These are phyloP conservation scores for Mycena maculata DNA, from an alignment of 768 basidiomycete species.

Conservation along the genomic window DNA sequence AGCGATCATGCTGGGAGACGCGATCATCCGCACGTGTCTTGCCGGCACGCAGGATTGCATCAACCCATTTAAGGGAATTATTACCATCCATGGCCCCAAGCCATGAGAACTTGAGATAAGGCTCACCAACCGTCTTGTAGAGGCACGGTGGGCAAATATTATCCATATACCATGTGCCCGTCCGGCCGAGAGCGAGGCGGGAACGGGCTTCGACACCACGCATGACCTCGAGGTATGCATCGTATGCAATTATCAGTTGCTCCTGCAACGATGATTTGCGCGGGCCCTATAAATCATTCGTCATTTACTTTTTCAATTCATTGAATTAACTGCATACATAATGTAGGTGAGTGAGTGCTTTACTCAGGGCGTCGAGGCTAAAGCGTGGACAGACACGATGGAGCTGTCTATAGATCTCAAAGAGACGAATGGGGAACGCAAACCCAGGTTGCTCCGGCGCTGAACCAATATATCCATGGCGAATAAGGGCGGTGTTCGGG, in stretches of 20 bases:
- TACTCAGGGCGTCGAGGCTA: background rate
- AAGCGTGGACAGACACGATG: conserved; percentile 16
- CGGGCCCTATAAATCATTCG: no score
- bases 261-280: no score
- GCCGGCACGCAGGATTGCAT: no score
- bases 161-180: no score
- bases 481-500: conserved; percentile 6
- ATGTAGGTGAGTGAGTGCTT: background rate
- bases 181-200: no score
- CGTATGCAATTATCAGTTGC: no score
- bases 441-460: background rate
- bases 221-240: no score
- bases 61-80: no score
- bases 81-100: background rate
- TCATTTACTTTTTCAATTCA: no score
- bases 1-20: background rate
- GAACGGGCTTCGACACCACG: no score
- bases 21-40: no score
- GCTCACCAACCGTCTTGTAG: background rate
- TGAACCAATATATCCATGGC: conserved; percentile 11
- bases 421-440: background rate
- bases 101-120: background rate
- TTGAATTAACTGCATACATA: no score
- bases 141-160: conserved; percentile 11
- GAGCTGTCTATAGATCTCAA: conserved; percentile 7